Percentiles rank a stretch among this genome's conserved stretches.
Evolutionary conservation across 768 basidiomycete genomes (phyloP).

Genomic region (Tulasnella sp.): DNA sequence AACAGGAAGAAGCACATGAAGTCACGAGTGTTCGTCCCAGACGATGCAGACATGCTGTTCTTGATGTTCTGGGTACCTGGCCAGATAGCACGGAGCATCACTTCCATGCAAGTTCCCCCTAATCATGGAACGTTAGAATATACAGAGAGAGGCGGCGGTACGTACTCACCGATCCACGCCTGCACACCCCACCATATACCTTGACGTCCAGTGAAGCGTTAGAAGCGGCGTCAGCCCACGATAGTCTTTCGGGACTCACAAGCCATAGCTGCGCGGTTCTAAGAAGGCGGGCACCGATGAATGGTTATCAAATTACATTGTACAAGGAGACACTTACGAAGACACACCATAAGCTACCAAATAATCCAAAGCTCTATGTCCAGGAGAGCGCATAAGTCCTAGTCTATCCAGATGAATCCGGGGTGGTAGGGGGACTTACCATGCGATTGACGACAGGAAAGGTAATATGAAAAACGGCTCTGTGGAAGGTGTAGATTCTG

Average conservation of each 20-base stretch:
- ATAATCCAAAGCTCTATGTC: conserved; percentile 73
- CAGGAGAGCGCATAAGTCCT: too few species aligned
- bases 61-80: conserved; percentile 58
- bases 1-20: conserved; percentile 80
- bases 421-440: too few species aligned
- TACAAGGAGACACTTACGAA: conserved; percentile 32
- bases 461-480: conserved; percentile 65
- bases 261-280: conserved; percentile 57
- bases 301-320: background rate
- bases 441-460: conserved; percentile 47
- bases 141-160: too few species aligned
- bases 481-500: too few species aligned
- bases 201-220: conserved; percentile 25
- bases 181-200: conserved; percentile 68
- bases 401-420: too few species aligned
- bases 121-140: too few species aligned
- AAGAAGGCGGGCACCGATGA: background rate
- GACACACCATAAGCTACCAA: conserved; percentile 68
- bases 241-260: conserved; percentile 36
- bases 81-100: conserved; percentile 69
- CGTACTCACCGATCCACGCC: conserved; percentile 46
- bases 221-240: background rate
- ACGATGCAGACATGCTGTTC: conserved; percentile 55
- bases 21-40: conserved; percentile 65
- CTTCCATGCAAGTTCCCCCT: conserved; percentile 60